Conservation (phyloP, 768 basidiomycete genomes). For the Leccinum pellstonianum region DNA sequence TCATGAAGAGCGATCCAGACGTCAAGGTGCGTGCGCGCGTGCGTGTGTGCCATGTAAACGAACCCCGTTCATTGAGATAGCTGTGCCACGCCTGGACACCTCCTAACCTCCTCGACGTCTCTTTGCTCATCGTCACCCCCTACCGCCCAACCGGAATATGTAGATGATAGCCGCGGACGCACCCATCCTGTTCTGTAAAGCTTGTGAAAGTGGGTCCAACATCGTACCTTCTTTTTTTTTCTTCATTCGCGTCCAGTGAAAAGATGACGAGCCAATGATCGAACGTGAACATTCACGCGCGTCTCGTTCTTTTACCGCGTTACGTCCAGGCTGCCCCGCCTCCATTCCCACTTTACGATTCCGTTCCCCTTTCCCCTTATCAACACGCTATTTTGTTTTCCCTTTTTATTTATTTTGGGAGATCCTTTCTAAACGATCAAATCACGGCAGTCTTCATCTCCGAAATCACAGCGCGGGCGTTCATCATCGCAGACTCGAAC, state of each 20-base stretch:
- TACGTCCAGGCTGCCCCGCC: background rate
- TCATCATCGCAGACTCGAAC: constrained; percentile 92
- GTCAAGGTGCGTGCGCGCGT: constrained; percentile 68
- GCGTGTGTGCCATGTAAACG: background rate
- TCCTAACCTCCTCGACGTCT: background rate
- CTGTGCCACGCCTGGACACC: background rate
- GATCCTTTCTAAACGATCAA: background rate
- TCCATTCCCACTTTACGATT: background rate
- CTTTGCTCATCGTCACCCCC: background rate
- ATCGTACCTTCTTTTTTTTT: constrained; percentile 16
- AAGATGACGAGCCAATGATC: background rate
- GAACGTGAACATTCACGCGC: constrained; percentile 7
- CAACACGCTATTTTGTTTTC: background rate
- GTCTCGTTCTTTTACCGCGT: background rate
- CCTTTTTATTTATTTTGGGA: background rate
- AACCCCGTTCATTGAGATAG: background rate
- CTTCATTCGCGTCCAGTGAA: background rate
- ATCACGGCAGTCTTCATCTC: constrained; percentile 81
- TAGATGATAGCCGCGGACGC: constrained; percentile 99
- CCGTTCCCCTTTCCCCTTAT: background rate
- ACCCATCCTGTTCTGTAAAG: constrained; percentile 95
- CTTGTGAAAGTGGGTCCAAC: constrained; percentile 82
- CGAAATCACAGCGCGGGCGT: constrained; percentile 94
- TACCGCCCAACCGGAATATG: background rate
- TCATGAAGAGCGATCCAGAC: constrained; percentile 98